Evolutionary conservation across 441 rosid species (phyloP).

Genomic region (Erodium chrysanthum): DNA sequence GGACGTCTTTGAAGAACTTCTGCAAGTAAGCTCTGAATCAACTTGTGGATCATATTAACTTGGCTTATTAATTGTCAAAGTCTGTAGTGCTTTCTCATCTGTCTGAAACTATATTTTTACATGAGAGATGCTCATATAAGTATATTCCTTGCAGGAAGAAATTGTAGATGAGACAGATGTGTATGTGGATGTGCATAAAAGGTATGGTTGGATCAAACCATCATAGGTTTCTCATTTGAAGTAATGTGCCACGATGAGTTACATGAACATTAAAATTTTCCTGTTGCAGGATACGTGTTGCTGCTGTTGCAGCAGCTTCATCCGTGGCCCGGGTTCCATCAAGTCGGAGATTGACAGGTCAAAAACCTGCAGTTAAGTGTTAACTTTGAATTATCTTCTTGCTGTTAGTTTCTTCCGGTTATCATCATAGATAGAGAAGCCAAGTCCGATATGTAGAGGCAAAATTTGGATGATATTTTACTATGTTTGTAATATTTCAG

Average conservation of each 20-base stretch:
- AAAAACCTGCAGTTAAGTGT: constrained; percentile 11
- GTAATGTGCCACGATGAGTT: not conserved
- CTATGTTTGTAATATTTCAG: no score
- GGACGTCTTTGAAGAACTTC: constrained; percentile 92
- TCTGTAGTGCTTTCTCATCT: not conserved
- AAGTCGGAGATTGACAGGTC: constrained; percentile 49
- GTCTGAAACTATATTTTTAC: not conserved
- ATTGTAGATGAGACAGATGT: constrained; percentile 97
- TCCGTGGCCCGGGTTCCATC: constrained; percentile 89
- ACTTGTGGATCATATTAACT: no score
- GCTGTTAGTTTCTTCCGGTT: no score
- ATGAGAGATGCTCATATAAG: not conserved
- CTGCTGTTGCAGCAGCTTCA: constrained; percentile 98
- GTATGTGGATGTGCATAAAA: constrained; percentile 90
- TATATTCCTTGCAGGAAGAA: constrained; percentile 49
- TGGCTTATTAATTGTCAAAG: no score
- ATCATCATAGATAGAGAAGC: no score
- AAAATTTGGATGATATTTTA: no score
- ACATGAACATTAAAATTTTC: constrained; percentile 3
- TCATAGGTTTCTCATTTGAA: not conserved
- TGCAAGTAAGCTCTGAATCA: constrained; percentile 35
- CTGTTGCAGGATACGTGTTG: constrained; percentile 78
- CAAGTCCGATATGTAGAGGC: no score
- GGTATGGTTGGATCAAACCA: constrained; percentile 27
- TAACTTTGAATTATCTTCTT: no score